Evolutionary conservation across 257 asterid genomes (phyloP).

Genomic region (Scutellaria minor): DNA sequence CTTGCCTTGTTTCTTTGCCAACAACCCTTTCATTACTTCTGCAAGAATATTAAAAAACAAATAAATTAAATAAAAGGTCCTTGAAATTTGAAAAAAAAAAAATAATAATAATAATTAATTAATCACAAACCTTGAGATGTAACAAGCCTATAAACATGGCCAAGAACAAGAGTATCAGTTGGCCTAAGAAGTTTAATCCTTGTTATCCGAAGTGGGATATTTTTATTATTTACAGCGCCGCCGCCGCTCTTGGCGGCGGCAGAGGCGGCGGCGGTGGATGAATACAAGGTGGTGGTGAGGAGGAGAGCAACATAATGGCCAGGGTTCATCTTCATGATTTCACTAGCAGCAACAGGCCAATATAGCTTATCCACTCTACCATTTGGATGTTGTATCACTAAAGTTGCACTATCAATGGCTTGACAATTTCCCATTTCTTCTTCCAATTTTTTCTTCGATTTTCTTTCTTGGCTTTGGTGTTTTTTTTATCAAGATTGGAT

Average conservation of each 20-base stretch:
- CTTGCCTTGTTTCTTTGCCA: slow-evolving; percentile 78
- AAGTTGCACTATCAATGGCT: slow-evolving; percentile 82
- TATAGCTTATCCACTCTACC: slow-evolving; percentile 74
- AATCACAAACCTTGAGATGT: slow-evolving; percentile 65
- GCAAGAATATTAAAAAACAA: slow-evolving; percentile 10
- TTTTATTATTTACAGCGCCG: slow-evolving; percentile 1
- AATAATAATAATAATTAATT: neutral
- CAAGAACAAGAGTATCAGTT: slow-evolving; percentile 74
- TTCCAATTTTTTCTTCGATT: neutral
- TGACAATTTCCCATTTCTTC: slow-evolving; percentile 88
- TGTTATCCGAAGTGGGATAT: slow-evolving; percentile 60
- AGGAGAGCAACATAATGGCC: slow-evolving; percentile 93
- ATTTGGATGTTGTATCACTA: slow-evolving; percentile 69
- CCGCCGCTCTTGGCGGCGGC: slow-evolving; percentile 30
- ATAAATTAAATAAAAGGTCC: neutral
- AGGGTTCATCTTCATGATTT: slow-evolving; percentile 82
- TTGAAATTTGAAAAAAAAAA: neutral
- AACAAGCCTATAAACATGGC: slow-evolving; percentile 85
- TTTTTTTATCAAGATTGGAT: slow-evolving; percentile 25
- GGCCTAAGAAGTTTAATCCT: slow-evolving; percentile 84
- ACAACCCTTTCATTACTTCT: slow-evolving; percentile 80
- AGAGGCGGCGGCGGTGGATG: slow-evolving; percentile 45
- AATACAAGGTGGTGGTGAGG: slow-evolving; percentile 77
- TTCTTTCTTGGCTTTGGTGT: too few relatives aligned
- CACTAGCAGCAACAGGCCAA: slow-evolving; percentile 58